Percentiles rank a stretch among this genome's conserved stretches.
Conservation (phyloP, 1,284 basidiomycete species). For the Moesziomyces parantarcticus region DNA sequence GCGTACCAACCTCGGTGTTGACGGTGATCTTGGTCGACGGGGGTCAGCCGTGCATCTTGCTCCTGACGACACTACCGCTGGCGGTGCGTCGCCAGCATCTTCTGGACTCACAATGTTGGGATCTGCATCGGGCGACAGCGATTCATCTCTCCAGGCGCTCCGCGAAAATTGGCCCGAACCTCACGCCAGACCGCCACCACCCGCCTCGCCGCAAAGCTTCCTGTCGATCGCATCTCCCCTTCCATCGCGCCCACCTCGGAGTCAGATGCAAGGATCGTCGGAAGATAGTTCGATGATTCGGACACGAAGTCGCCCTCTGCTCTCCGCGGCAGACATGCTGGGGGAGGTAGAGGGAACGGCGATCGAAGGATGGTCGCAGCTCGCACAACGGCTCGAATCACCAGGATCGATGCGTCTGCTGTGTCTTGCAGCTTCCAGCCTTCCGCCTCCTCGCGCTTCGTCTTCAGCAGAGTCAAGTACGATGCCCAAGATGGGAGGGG, state of each 20-base stretch:
- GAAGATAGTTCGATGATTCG: too few species aligned
- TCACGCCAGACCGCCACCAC: not conserved
- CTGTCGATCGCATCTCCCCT: not conserved
- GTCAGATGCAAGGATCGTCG: too few species aligned
- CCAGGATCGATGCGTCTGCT: conserved; percentile 26
- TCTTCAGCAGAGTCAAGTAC: too few species aligned
- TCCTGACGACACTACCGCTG: not conserved
- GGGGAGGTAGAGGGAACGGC: not conserved
- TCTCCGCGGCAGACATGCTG: too few species aligned
- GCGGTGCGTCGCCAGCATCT: not conserved
- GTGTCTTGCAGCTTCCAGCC: conserved; percentile 22
- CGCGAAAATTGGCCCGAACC: conserved; percentile 9
- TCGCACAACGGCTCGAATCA: conserved; percentile 14
- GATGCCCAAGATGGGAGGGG: too few species aligned
- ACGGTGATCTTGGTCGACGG: conserved; percentile 26
- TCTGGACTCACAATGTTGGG: conserved; percentile 7
- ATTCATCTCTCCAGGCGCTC: conserved; percentile 1
- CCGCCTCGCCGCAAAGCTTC: conserved; percentile 4
- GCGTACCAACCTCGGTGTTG: conserved; percentile 11
- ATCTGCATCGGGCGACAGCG: conserved; percentile 1
- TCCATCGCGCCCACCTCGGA: too few species aligned
- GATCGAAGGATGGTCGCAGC: conserved; percentile 11
- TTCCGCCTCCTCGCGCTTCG: not conserved
- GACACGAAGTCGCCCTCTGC: not conserved
- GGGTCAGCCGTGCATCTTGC: conserved; percentile 1